Conservation (phyloP, 2,329 filamentous ascomycete species). For the Aspergillus awamori region DNA sequence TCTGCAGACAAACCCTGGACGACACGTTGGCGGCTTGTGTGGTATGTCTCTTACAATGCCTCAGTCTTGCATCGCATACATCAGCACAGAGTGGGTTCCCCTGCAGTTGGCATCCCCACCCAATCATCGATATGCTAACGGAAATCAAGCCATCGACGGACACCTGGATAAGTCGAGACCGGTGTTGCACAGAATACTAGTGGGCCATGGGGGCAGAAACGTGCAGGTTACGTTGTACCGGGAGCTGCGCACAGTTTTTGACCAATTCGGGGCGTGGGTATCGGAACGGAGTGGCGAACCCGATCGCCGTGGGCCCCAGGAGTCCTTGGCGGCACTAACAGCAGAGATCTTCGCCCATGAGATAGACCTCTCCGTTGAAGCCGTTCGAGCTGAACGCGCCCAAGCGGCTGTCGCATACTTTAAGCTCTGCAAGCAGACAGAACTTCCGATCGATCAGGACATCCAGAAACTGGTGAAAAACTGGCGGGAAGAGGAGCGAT, state of each 20-base stretch:
- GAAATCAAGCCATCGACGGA: slow-evolving; percentile 33
- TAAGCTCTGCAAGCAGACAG: slow-evolving; percentile 28
- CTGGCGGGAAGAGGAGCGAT: slow-evolving; percentile 47
- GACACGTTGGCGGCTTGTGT: slow-evolving; percentile 44
- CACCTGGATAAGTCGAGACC: slow-evolving; percentile 35
- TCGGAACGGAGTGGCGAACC: slow-evolving; percentile 17
- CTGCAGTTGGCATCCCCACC: not conserved
- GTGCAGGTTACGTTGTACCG: slow-evolving; percentile 41
- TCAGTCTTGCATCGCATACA: slow-evolving; percentile 33
- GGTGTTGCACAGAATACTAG: slow-evolving; percentile 31
- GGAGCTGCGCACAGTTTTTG: slow-evolving; percentile 38
- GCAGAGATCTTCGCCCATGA: slow-evolving; percentile 36
- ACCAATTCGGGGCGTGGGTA: slow-evolving; percentile 31
- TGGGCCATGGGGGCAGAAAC: slow-evolving; percentile 36
- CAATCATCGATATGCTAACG: slow-evolving; percentile 24
- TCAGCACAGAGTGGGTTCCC: slow-evolving; percentile 30
- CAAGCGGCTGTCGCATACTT: slow-evolving; percentile 39
- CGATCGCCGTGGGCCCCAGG: slow-evolving; percentile 30
- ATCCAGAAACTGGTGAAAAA: slow-evolving; percentile 28
- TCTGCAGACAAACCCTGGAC: slow-evolving; percentile 29
- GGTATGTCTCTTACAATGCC: slow-evolving; percentile 42
- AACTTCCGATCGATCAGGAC: slow-evolving; percentile 22
- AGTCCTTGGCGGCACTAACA: slow-evolving; percentile 32
- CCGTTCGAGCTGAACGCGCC: slow-evolving; percentile 42
- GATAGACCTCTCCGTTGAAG: slow-evolving; percentile 40